Base-by-base conservation (phyloP, 306 rosid genomes). In the Cicer cuneatum region DNA sequence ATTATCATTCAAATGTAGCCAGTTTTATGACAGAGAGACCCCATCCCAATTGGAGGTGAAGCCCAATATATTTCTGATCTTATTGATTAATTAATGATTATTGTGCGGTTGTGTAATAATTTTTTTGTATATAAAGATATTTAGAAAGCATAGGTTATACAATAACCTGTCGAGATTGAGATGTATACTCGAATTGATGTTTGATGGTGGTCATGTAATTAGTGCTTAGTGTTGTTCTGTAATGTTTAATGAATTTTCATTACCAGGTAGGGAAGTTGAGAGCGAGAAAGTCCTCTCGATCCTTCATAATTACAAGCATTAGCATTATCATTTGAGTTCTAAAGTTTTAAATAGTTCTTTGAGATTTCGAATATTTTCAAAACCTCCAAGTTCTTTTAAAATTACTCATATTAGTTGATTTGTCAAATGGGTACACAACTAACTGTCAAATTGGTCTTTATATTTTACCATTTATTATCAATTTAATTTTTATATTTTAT, bases 21-120 rank as follows among this genome's bases (percentile, higher is more conserved):
- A 56, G 67, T 72, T 80, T 74, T 68, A 54, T 57, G 49, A 61
- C 77, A 71, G 29, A 58, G 57, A 70, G 41, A 57, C 40, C 40
- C 37, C 24, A 57, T 45, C 40, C 24, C 24, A 24, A 14, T 57
- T 41, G 70, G 48, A 40, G 86, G 72, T 77, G 80, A 70, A 73
- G 64, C 75, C 62, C 72, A 58, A 21, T 76, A 59, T 78, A 81
- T 69, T 86, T 77, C 79, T 60, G 73, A 66, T 82, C 83, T 46
- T 71, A 69, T 76, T 74, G 77, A 80, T 87, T 85, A 83, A 80
- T 87, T 85, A 83, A 61, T 80, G 84, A 87, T 88, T 89, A 84
- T 86, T 89, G 85, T 73, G 71, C 86, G 87, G 83, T 79, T 80
- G 84, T 81, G 83, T 82, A 84, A 89, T 90, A 90, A 57, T 5